phyloP scores from a whole-genome alignment of 176 grass and related monocot species.

The Oryza glumipatula region DNA sequence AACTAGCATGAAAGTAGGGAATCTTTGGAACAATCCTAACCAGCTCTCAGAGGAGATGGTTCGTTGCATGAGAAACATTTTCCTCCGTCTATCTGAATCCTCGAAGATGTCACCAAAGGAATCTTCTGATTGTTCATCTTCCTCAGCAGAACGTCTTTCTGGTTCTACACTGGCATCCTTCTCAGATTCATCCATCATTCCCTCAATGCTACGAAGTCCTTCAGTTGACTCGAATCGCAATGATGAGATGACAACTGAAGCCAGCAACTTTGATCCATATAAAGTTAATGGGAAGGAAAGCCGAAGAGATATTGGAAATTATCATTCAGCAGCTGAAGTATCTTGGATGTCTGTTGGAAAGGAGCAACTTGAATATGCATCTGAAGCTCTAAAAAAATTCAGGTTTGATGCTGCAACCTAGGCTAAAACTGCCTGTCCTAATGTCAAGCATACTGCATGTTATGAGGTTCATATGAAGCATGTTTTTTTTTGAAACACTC shows the following conservation, averaged over 20 bases:
- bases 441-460: conserved; percentile 14
- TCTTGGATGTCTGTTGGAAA: conserved; percentile 99
- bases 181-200: conserved; percentile 71
- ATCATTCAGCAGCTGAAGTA: conserved; percentile 69
- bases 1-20: conserved; percentile 57
- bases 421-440: neutral
- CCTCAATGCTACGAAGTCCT: conserved; percentile 62
- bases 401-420: conserved; percentile 59
- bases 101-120: conserved; percentile 56
- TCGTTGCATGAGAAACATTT: conserved; percentile 99
- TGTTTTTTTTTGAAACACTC: neutral
- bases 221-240: conserved; percentile 59
- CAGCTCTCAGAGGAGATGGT: conserved; percentile 98
- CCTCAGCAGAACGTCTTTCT: conserved; percentile 72
- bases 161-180: conserved; percentile 65
- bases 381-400: conserved; percentile 92
- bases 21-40: conserved; percentile 80
- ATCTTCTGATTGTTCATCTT: conserved; percentile 74
- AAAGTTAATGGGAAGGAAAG: conserved; percentile 76
- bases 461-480: neutral
- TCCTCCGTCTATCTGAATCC: conserved; percentile 88
- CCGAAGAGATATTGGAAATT: conserved; percentile 80
- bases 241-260: conserved; percentile 45
- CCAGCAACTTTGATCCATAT: conserved; percentile 73
- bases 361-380: conserved; percentile 94